A percentile compares a stretch with the other conserved stretches of the same genome.
phyloP scores from a whole-genome alignment of 176 grass and related monocot genomes.

The Secale cereale region DNA sequence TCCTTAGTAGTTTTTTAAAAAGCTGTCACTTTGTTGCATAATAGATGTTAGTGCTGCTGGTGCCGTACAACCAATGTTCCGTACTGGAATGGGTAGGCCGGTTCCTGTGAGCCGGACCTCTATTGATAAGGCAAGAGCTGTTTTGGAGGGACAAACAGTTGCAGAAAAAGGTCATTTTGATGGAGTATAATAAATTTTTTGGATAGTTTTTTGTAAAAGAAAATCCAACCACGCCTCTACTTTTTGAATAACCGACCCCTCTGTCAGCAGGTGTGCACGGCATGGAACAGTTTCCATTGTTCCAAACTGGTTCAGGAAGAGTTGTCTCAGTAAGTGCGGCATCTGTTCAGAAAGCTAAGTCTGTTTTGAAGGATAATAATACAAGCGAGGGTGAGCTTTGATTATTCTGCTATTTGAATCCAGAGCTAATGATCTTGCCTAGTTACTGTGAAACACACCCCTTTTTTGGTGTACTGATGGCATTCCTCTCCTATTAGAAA shows the following conservation, averaged over 20 bases:
- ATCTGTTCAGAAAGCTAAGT: constrained; percentile 45
- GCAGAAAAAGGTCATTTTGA: constrained; percentile 26
- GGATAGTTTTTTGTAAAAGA: constrained; percentile 4
- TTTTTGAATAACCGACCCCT: neutral
- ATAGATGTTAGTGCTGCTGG: neutral
- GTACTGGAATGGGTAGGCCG: constrained; percentile 35
- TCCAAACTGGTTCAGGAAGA: constrained; percentile 45
- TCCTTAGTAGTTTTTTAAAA: neutral
- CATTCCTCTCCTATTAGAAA: constrained; percentile 23
- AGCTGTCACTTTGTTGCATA: neutral
- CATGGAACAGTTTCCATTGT: constrained; percentile 33
- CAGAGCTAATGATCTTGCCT: neutral
- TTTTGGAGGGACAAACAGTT: constrained; percentile 43
- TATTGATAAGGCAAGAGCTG: constrained; percentile 45
- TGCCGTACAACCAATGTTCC: constrained; percentile 39
- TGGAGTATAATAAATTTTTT: neutral
- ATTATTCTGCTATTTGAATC: neutral
- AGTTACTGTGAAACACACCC: neutral
- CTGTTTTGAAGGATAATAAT: constrained; percentile 43
- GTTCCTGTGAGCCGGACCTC: constrained; percentile 43
- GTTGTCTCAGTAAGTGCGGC: constrained; percentile 37
- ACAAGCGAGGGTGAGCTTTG: constrained; percentile 17
- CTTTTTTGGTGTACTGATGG: constrained; percentile 11
- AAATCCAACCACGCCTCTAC: neutral
- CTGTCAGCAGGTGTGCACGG: constrained; percentile 9